Evolutionary conservation across 2,329 filamentous ascomycete genomes (phyloP), one percentile per base, ranked within the genome.

Genomic region (Pseudogymnoascus sp.): DNA sequence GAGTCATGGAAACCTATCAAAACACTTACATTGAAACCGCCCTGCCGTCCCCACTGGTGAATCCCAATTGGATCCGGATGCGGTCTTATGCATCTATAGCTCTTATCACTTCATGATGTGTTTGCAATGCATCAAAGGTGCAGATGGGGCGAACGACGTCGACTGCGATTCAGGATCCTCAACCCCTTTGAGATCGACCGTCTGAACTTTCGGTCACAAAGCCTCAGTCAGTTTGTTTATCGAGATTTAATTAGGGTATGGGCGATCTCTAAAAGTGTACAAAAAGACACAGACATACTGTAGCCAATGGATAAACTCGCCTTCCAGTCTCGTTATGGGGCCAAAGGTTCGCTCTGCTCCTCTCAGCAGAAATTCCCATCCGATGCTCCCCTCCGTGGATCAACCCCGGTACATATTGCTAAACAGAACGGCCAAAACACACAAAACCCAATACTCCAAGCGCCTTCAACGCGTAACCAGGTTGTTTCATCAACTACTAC

Each of bases 221-320:
- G 29, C 29, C 29, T 33, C 29, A 56, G 50, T 56, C 50, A 56
- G 50, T 56, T 56, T 56, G 50, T 33, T 56, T 19, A 56, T 56
- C 50, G 50, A 56, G 50, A 56, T 56, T 56, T 56, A 33, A 56
- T 56, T 56, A 56, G 50, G 50, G 50, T 56, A 56, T 56, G 50
- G 11, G 50, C 50, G 50, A 56, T 33, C 50, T 56, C 50, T 56
- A 56, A 56, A 56, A 56, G 29, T 35, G 50, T 56, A 56, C 50
- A 56, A 56, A 56, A 56, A 56, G 50, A 56, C 50, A 21, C 42
- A 47, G 29, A 56, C 50, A 56, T 56, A 56, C 50, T 56, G 50
- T 33, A 56, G 50, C 50, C 50, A 56, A 56, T 56, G 50, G 50
- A 56, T 33, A 56, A 56, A 56, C 50, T 35, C 50, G 50, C 29